Evolutionary conservation across 495 filamentous ascomycete genomes (phyloP), one percentile per base, ranked within the genome.

Genomic region (Aspergillus avenaceus): DNA sequence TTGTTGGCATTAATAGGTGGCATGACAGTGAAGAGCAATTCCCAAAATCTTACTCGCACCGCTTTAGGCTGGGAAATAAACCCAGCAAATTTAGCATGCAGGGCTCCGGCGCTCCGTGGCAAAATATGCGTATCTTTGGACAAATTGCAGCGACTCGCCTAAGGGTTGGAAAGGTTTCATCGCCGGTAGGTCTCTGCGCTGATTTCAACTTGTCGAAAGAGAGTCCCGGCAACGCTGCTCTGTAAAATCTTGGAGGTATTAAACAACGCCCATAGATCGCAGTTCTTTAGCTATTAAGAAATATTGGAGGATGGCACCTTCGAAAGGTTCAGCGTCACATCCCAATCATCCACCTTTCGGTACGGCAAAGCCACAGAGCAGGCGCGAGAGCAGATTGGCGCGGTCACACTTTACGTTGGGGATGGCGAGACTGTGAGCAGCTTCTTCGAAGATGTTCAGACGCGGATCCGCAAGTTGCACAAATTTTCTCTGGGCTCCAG

Each of bases 161-260:
- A 28, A 26, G 22, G 28, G 41, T 8, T 44, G 41, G 24, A 44
- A 44, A 26, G 28, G 26, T 8, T 25, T 44, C 12, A 14, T 44
- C 28, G 41, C 41, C 18, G 41, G 24, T 26, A 44, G 41, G 3
- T 0, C 1, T 14, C 3, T 44, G 2, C 12, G 23, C 12, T 44
- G 41, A 44, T 44, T 26, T 44, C 21, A 25, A 44, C n/a, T n/a
- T 23, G 41, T 28, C 22, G 41, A 26, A 44, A 44, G 41, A 44
- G 41, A 16, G 9, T 26, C 22, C 41, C 19, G 18, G 41, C 41
- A 44, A 14, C 24, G 18, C 28, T 44, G 24, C 12, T 23, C 24
- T 14, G 41, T 44, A 44, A 2, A 44, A 11, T 23, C 16, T 25
- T 42, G 11, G 40, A 42, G 40, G 19, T 26, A 42, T 42, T 42